phyloP scores from a whole-genome alignment of 1,284 basidiomycete species.

The Singerocomus inundabilis region DNA sequence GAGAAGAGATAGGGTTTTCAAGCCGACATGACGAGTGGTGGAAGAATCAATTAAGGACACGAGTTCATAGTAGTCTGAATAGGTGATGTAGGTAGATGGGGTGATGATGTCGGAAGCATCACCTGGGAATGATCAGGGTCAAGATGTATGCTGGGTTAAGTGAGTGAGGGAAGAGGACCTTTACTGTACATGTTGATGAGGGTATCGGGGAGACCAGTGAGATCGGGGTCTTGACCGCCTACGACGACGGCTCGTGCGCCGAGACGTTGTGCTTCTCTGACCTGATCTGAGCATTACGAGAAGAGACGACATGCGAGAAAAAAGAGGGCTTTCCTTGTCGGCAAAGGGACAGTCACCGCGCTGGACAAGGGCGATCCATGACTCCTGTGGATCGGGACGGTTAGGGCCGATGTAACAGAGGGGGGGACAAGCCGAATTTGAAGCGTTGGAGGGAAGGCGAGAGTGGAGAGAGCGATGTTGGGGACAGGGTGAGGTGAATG shows the following conservation, averaged over 20 bases:
- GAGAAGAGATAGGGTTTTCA: conserved; percentile 70
- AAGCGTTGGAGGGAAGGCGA: conserved; percentile 13
- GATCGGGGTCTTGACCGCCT: conserved; percentile 70
- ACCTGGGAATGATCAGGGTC: conserved; percentile 40
- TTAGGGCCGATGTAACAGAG: conserved; percentile 56
- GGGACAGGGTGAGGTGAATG: conserved; percentile 61
- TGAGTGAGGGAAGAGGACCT: conserved; percentile 43
- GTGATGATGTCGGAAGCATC: conserved; percentile 73
- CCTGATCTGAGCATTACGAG: conserved; percentile 24
- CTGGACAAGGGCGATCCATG: conserved; percentile 86
- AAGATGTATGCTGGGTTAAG: not conserved
- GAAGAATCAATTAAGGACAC: conserved; percentile 60
- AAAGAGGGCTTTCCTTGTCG: conserved; percentile 55
- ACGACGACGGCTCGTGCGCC: conserved; percentile 90
- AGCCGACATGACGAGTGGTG: conserved; percentile 72
- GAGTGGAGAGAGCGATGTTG: not conserved
- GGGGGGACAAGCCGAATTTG: conserved; percentile 62
- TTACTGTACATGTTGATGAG: conserved; percentile 90
- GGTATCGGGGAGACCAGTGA: conserved; percentile 69
- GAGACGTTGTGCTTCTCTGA: conserved; percentile 72
- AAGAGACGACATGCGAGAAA: too few species aligned
- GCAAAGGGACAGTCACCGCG: conserved; percentile 86
- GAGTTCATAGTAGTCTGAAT: conserved; percentile 64
- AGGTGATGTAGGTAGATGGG: conserved; percentile 72
- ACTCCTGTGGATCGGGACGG: conserved; percentile 55